phyloP scores from a whole-genome alignment of 108 stramenopile genomes.

The Nitzschia palea region DNA sequence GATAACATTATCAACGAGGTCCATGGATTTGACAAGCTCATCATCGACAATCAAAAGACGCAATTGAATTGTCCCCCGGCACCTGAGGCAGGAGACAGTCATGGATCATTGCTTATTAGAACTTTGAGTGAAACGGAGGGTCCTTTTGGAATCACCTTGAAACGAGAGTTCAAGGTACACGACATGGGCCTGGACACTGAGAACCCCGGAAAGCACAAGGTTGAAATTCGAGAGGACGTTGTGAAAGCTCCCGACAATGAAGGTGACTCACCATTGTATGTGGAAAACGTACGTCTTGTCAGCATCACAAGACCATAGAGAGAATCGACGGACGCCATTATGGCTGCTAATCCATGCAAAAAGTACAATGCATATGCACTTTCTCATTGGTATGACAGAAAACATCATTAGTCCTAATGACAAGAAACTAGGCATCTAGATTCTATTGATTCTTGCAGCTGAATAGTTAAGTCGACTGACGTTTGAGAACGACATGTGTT shows the following conservation, averaged over 20 bases:
- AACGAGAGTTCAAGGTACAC: slow-evolving; percentile 39
- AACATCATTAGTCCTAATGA: too few relatives aligned
- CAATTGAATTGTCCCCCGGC: slow-evolving; percentile 32
- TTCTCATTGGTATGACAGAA: too few relatives aligned
- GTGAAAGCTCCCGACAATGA: slow-evolving; percentile 8
- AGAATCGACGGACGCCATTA: neutral
- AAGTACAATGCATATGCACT: too few relatives aligned
- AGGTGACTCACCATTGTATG: neutral
- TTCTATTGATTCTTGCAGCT: too few relatives aligned
- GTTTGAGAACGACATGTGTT: too few relatives aligned
- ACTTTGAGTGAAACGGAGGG: slow-evolving; percentile 26
- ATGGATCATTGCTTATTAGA: slow-evolving; percentile 23
- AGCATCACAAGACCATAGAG: slow-evolving; percentile 13
- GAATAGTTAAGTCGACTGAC: too few relatives aligned
- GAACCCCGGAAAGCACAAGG: slow-evolving; percentile 12
- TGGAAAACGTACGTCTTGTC: slow-evolving; percentile 13
- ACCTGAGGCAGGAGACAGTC: slow-evolving; percentile 19
- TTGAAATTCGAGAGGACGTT: slow-evolving; percentile 37
- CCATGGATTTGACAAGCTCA: slow-evolving; percentile 33
- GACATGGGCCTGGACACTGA: slow-evolving; percentile 21
- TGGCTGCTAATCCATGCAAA: too few relatives aligned
- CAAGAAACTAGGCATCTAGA: too few relatives aligned
- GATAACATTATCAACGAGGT: slow-evolving; percentile 32
- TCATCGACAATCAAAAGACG: slow-evolving; percentile 27
- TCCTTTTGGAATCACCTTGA: slow-evolving; percentile 19